A percentile compares a stretch with the other conserved stretches of the same genome.
Conservation (phyloP, 139 green algal species). For the Chlorella sp. region DNA sequence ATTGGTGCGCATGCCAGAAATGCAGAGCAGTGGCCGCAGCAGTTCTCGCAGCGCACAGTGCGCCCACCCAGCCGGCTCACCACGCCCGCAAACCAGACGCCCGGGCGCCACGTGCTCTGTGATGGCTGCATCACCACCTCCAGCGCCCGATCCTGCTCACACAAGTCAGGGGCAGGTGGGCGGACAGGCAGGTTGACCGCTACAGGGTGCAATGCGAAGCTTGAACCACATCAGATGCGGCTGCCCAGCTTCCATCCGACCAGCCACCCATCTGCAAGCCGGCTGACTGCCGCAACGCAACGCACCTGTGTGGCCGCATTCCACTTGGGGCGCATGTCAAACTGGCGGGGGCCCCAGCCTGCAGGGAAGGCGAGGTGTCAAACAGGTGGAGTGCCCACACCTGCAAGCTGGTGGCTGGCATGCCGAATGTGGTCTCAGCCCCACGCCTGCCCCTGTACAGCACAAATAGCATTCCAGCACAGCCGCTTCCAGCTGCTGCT, state of each 20-base stretch:
- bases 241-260: too few relatives aligned
- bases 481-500: too few relatives aligned
- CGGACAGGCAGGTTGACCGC: too few relatives aligned
- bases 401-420: not conserved
- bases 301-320: slow-evolving; percentile 8
- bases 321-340: slow-evolving; percentile 30
- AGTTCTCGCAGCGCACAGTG: not conserved
- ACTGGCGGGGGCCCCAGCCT: slow-evolving; percentile 31
- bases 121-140: slow-evolving; percentile 17
- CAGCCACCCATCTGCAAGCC: too few relatives aligned
- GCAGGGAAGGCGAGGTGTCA: not conserved
- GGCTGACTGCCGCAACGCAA: too few relatives aligned
- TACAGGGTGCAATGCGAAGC: too few relatives aligned
- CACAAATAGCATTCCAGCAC: too few relatives aligned
- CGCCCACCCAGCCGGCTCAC: not conserved
- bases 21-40: not conserved
- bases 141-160: slow-evolving; percentile 9
- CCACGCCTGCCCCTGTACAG: too few relatives aligned
- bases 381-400: not conserved
- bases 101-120: slow-evolving; percentile 15
- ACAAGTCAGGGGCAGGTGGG: too few relatives aligned
- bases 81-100: slow-evolving; percentile 31
- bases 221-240: too few relatives aligned
- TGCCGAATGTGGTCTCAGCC: too few relatives aligned
- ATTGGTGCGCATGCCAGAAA: too few relatives aligned